Percentiles rank a stretch among this genome's conserved stretches.
These are phyloP conservation scores for Phoma sp. DNA, from an alignment of 2,329 filamentous ascomycete species.

Conservation along the genomic window DNA sequence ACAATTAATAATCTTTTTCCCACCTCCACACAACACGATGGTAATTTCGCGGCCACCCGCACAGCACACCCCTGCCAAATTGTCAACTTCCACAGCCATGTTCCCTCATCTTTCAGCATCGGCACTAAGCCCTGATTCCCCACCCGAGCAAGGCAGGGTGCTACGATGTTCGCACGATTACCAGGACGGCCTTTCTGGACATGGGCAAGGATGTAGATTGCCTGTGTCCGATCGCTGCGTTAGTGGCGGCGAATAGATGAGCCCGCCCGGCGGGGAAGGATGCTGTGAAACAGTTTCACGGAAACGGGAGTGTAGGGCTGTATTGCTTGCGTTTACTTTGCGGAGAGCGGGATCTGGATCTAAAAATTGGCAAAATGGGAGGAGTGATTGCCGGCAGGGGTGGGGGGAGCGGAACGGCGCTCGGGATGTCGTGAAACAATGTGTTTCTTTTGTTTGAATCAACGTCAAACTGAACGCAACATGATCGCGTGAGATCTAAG, in stretches of 20 bases:
- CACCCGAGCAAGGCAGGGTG: background rate
- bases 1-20: background rate
- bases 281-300: conserved; percentile 7
- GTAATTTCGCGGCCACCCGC: background rate
- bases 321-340: conserved; percentile 4
- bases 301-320: conserved; percentile 10
- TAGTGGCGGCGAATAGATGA: conserved; percentile 12
- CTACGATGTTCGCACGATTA: background rate
- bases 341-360: conserved; percentile 1
- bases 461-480: background rate
- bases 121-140: background rate
- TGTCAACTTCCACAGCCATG: background rate
- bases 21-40: background rate
- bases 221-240: background rate
- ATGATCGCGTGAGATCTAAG: background rate
- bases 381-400: conserved; percentile 2
- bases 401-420: conserved; percentile 1
- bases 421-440: conserved; percentile 4
- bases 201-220: conserved; percentile 5
- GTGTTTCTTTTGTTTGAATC: background rate
- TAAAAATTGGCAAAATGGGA: background rate
- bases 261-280: background rate
- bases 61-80: background rate
- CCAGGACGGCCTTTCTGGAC: conserved; percentile 4
- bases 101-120: background rate